These are phyloP conservation scores for Papilionanthe hybrid DNA, from an alignment of 116 monocot genomes.

Conservation along the genomic window DNA sequence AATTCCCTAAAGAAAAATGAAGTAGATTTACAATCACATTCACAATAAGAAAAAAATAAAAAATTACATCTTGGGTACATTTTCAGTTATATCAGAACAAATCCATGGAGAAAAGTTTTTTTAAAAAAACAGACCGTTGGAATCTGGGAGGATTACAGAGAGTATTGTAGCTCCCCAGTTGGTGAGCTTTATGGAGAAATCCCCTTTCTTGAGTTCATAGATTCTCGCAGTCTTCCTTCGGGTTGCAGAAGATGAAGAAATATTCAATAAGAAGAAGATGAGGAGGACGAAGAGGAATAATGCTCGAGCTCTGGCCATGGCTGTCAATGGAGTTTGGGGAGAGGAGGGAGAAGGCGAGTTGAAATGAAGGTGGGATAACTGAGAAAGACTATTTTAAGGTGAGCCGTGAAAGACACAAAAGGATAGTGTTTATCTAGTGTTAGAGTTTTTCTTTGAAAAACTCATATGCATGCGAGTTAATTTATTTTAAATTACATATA, in stretches of 20 bases:
- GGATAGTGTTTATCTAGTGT: too few relatives aligned
- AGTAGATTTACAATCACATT: not conserved
- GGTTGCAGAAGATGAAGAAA: constrained; percentile 8
- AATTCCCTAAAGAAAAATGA: not conserved
- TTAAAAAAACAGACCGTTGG: constrained; percentile 40
- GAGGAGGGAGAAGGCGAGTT: not conserved
- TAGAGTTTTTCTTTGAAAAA: too few relatives aligned
- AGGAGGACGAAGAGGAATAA: constrained; percentile 23
- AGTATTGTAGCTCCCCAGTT: constrained; percentile 81
- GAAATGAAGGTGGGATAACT: not conserved
- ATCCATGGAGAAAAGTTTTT: not conserved
- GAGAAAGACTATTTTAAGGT: too few relatives aligned
- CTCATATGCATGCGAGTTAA: too few relatives aligned
- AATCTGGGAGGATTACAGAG: constrained; percentile 71
- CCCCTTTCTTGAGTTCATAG: constrained; percentile 59
- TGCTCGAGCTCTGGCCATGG: not conserved
- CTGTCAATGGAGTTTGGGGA: not conserved
- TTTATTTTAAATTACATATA: too few relatives aligned
- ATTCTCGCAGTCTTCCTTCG: constrained; percentile 30
- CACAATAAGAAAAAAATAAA: not conserved
- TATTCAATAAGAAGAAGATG: constrained; percentile 10
- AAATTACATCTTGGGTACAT: not conserved
- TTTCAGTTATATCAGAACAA: not conserved
- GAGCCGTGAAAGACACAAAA: too few relatives aligned
- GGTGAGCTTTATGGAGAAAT: constrained; percentile 67